Evolutionary conservation across 176 grass and related monocot genomes (phyloP).

Genomic region (Phyllostachys edulis): DNA sequence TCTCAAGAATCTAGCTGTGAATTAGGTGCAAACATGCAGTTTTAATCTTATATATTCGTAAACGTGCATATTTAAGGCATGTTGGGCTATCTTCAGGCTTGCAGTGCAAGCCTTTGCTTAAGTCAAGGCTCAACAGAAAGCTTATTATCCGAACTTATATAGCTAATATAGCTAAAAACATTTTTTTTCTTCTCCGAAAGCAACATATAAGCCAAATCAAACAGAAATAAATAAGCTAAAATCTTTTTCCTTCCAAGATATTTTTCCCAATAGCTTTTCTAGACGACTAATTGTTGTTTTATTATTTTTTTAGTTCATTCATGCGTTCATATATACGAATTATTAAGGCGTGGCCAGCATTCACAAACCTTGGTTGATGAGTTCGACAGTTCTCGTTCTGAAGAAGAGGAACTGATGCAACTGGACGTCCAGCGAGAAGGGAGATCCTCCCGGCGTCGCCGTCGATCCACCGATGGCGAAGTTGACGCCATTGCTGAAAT

Average conservation of each 20-base stretch:
- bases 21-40: background rate
- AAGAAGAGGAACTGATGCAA: conserved; percentile 63
- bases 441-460: conserved; percentile 42
- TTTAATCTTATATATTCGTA: background rate
- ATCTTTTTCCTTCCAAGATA: background rate
- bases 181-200: background rate
- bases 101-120: background rate
- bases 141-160: background rate
- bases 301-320: background rate
- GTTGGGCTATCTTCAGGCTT: background rate
- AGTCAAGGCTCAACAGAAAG: conserved; percentile 13
- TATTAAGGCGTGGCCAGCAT: background rate
- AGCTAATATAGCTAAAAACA: background rate
- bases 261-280: too few relatives aligned
- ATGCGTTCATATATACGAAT: background rate
- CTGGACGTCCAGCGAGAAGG: conserved; percentile 66
- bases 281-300: background rate
- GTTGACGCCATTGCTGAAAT: conserved; percentile 71
- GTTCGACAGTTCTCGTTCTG: conserved; percentile 52
- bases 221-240: background rate
- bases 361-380: conserved; percentile 37
- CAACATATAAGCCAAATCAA: background rate
- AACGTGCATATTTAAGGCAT: background rate
- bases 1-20: background rate
- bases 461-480: conserved; percentile 68